These are phyloP conservation scores for Leucosporidium creatinivorum DNA, from an alignment of 768 basidiomycete genomes.

Conservation along the genomic window DNA sequence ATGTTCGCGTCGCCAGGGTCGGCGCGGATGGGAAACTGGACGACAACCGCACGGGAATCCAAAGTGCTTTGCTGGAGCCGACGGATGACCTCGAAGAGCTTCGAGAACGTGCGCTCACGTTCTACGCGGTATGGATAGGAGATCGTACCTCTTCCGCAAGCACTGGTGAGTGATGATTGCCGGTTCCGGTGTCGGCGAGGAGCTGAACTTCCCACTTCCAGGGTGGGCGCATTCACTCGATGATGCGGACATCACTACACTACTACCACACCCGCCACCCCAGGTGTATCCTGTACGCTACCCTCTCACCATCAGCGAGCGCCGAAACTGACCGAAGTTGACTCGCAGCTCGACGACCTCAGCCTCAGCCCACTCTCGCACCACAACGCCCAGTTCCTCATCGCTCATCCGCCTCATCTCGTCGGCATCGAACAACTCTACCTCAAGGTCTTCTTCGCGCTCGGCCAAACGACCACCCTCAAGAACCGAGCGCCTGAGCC, in stretches of 20 bases:
- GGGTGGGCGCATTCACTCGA: background rate
- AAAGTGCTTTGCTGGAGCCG: slow-evolving; percentile 6
- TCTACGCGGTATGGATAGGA: slow-evolving; percentile 24
- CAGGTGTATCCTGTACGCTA: background rate
- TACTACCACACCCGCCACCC: slow-evolving; percentile 2
- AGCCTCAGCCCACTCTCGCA: slow-evolving; percentile 8
- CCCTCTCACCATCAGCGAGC: background rate
- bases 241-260: slow-evolving; percentile 21
- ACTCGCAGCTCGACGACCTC: slow-evolving; percentile 2
- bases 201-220: background rate
- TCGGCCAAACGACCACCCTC: slow-evolving; percentile 16
- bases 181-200: background rate
- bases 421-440: slow-evolving; percentile 13
- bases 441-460: slow-evolving; percentile 19
- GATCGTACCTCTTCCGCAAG: slow-evolving; percentile 25
- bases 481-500: slow-evolving; percentile 11
- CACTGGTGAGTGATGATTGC: slow-evolving; percentile 38
- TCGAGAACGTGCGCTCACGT: slow-evolving; percentile 21
- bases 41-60: background rate
- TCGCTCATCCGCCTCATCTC: slow-evolving; percentile 23
- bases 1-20: slow-evolving; percentile 18
- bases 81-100: slow-evolving; percentile 15
- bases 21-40: background rate
- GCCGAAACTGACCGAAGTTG: background rate
- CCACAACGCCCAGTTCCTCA: slow-evolving; percentile 8